phyloP scores from a whole-genome alignment of 352 stramenopile species.

The Thalassiosira livingstoniorum region DNA sequence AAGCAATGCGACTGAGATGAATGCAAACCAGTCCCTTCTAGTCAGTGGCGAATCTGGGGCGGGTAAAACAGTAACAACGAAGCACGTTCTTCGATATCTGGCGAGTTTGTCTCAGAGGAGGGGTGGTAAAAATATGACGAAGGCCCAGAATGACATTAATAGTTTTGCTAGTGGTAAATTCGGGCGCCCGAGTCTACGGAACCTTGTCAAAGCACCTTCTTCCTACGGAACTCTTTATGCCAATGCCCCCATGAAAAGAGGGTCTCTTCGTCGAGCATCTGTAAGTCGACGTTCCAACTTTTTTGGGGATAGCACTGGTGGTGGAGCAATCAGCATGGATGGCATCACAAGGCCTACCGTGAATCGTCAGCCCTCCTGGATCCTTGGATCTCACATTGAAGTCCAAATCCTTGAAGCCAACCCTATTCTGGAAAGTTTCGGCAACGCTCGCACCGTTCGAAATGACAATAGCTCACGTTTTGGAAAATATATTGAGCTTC shows the following conservation, averaged over 20 bases:
- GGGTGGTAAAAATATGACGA: not conserved
- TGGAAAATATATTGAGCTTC: conserved; percentile 87
- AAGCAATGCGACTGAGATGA: conserved; percentile 6
- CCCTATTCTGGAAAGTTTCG: conserved; percentile 91
- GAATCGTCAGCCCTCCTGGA: conserved; percentile 7
- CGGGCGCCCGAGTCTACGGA: not conserved
- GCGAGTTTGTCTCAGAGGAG: conserved; percentile 79
- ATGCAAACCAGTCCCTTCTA: conserved; percentile 88
- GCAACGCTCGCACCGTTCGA: conserved; percentile 89
- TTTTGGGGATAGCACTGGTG: not conserved
- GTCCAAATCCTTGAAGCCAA: conserved; percentile 94
- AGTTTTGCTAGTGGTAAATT: not conserved
- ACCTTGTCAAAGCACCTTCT: conserved; percentile 3
- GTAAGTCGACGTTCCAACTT: not conserved
- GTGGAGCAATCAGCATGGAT: not conserved
- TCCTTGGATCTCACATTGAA: conserved; percentile 82
- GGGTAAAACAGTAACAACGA: conserved; percentile 94
- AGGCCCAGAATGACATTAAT: not conserved
- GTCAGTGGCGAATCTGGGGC: conserved; percentile 92
- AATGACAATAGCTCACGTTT: conserved; percentile 88
- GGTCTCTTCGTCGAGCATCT: not conserved
- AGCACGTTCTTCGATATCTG: conserved; percentile 95
- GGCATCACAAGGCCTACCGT: conserved; percentile 11
- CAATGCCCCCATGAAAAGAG: not conserved
- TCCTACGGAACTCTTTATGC: not conserved